phyloP scores from a whole-genome alignment of 495 filamentous ascomycete genomes.

The Trichocladium antarcticum region DNA sequence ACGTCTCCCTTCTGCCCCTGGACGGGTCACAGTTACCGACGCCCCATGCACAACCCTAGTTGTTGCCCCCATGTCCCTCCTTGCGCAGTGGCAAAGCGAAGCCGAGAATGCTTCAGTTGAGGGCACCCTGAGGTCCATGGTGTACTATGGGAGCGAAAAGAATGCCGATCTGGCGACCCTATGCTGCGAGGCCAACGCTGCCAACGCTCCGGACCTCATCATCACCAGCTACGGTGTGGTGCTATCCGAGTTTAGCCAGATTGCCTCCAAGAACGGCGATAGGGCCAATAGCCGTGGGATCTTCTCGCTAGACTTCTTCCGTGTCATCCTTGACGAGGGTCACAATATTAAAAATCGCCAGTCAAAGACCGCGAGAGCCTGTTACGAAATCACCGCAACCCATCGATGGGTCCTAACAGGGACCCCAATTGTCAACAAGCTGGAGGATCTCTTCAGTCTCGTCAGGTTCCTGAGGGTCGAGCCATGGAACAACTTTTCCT shows the following conservation, averaged over 20 bases:
- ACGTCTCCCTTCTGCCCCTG: constrained; percentile 44
- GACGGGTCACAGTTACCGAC: constrained; percentile 37
- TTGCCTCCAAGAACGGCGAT: constrained; percentile 46
- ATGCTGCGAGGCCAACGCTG: constrained; percentile 62
- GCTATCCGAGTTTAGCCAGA: constrained; percentile 74
- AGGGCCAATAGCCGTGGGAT: constrained; percentile 55
- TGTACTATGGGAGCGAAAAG: constrained; percentile 90
- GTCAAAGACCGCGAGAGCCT: constrained; percentile 83
- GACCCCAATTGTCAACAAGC: constrained; percentile 90
- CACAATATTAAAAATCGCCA: constrained; percentile 88
- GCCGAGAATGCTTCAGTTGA: constrained; percentile 75
- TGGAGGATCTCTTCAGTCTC: constrained; percentile 94
- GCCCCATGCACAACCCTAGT: constrained; percentile 90
- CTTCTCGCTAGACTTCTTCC: constrained; percentile 86
- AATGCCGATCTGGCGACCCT: constrained; percentile 59
- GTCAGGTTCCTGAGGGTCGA: constrained; percentile 88
- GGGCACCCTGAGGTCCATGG: constrained; percentile 67
- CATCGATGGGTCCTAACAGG: constrained; percentile 94
- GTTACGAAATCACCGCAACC: constrained; percentile 71
- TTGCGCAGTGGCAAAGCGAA: constrained; percentile 94
- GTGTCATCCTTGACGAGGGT: constrained; percentile 89
- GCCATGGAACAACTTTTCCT: constrained; percentile 96
- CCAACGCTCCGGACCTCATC: constrained; percentile 72
- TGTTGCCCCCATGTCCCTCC: constrained; percentile 84
- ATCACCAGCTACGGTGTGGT: constrained; percentile 95